Base-by-base conservation (phyloP, 192 early-diverging fungal genomes). In the Phlyctochytrium planicorne region DNA sequence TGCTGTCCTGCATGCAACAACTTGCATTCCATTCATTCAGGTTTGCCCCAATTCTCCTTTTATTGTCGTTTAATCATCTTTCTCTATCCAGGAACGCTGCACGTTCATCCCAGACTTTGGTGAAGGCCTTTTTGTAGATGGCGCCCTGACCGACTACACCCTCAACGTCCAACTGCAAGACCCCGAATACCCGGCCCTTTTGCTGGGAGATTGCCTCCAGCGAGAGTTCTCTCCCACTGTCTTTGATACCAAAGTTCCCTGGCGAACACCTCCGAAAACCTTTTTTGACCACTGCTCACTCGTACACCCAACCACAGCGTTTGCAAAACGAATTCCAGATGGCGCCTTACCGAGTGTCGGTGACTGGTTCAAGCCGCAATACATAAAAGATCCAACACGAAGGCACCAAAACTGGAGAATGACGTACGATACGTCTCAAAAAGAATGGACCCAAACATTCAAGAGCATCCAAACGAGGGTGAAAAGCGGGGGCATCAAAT, bases 331-430 rank as follows among this genome's bases (percentile, higher is more conserved):
- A 0, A 16, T 74, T n/a, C 72, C 70, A 16, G 74, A 78, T 23
- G 31, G 59, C 32, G 24, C 62, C 33, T 69, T 78, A 2, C 77
- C 77, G 47, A 35, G 30, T 3, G 34, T 78, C 10, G 27, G 34
- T 3, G 77, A 78, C 56, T 78, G 77, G 77, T 78, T 78, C 52
- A 66, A 76, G n/a, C 25, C 55, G 24, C 59, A 68, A 50, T 78
- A 76, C 57, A 78, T 78, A 1, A 60, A 27, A 12, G 25, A 76
- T 30, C 77, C 77, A 2, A 63, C 4, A 3, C 20, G 27, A 24
- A 10, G 77, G 14, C 52, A 65, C 24, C 12, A 55, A 3, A 57
- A 76, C 33, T 78, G 77, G 77, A 56, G 52, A 10, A 35, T 23
- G 3, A 60, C 53, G 30, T 66, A 59, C 35, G 14, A 53, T 36